Base-by-base conservation (phyloP, 1,284 basidiomycete genomes). In the Polyporus tsugae region DNA sequence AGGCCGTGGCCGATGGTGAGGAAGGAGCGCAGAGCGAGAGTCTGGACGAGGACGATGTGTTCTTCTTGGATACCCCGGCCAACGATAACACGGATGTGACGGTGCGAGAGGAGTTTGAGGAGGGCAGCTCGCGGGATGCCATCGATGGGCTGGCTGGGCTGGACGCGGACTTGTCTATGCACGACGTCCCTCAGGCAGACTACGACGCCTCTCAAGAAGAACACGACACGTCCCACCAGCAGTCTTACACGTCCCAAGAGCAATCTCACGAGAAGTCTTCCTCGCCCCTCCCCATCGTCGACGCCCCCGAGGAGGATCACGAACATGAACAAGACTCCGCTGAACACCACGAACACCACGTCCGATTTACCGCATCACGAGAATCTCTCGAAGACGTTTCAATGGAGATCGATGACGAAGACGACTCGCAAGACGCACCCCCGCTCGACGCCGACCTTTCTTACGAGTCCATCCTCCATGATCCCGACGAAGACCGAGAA, bases 1-100 rank as follows among this genome's bases (percentile, higher is more conserved):
- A 63, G 46, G 67, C 70, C 0, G 61, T 52, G 5, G 59, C 65
- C 5, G 66, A 67, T 11, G 64, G 62, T 2, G 63, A 66, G 29
- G 63, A 41, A 6, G 60, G 62, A 22, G 3, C 36, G 55, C 38
- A 25, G 11, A 62, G 66, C 33, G 66, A 63, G 19, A 72, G 69
- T 38, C 65, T 62, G 4, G 69, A 72, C 38, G 71, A 72, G 44
- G 71, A 72, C 41, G 71, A 70, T 17, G 71, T 72, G 9, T 68
- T 72, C 39, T 69, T 72, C 53, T 39, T 72, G 44, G 69, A 72
- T 35, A 66, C 61, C 0, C 63, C 69, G 2, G 58, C 53, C 2
- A 44, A 58, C 15, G 65, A 35, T 13, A 62, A 66, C 13, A 10
- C 22, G n/a, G 58, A 60, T 41, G 22, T 42, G 6, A 59, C 53